These are phyloP conservation scores for Schizosaccharomyces versatilis DNA, from an alignment of 1,139 yeast genomes.

Conservation along the genomic window DNA sequence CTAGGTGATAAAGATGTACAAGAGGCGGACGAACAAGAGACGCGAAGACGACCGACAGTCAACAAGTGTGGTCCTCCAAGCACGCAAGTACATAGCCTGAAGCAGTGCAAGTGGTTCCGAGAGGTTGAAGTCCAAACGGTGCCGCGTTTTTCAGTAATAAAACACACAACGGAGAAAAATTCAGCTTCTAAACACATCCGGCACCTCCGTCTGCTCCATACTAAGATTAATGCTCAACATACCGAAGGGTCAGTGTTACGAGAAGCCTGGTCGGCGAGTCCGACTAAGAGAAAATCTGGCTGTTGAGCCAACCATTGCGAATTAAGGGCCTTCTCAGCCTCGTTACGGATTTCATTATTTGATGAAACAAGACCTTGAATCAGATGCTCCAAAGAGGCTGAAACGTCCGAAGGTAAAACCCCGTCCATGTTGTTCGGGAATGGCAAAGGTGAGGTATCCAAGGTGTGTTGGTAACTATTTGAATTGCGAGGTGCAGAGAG, in stretches of 20 bases:
- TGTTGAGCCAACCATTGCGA: slow-evolving; percentile 43
- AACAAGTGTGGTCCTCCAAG: no score
- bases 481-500: no score
- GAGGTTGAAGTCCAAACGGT: no score
- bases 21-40: not conserved
- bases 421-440: not conserved
- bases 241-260: slow-evolving; percentile 33
- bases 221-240: slow-evolving; percentile 14
- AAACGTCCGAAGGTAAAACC: slow-evolving; percentile 26
- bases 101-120: no score
- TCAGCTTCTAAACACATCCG: not conserved
- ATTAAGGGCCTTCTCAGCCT: slow-evolving; percentile 56
- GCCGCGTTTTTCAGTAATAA: no score
- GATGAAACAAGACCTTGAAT: slow-evolving; percentile 53
- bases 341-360: slow-evolving; percentile 49
- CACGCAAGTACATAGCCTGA: no score
- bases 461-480: no score
- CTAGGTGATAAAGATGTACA: not conserved
- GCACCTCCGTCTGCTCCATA: not conserved
- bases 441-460: no score
- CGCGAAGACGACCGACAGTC: no score
- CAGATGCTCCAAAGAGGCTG: slow-evolving; percentile 33
- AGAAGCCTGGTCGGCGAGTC: slow-evolving; percentile 63
- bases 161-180: not conserved
- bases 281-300: slow-evolving; percentile 47